Percentiles rank a stretch among this genome's conserved stretches.
These are phyloP conservation scores for Solanum pennellii DNA, from an alignment of 257 asterid species.

Conservation along the genomic window DNA sequence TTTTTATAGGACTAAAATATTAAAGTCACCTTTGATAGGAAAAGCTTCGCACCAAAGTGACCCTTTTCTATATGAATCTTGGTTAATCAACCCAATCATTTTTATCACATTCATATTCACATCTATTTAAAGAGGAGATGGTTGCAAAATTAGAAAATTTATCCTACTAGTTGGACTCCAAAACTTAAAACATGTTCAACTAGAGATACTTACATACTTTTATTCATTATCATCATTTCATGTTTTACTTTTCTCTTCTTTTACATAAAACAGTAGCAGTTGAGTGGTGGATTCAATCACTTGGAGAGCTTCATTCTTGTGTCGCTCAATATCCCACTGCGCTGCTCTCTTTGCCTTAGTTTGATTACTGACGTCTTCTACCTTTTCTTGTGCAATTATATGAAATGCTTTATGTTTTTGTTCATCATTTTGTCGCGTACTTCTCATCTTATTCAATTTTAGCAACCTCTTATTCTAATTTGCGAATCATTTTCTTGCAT, in stretches of 20 bases:
- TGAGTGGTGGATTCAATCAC: neutral
- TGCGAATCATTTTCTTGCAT: neutral
- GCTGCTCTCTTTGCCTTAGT: neutral
- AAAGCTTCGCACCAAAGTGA: too few species aligned
- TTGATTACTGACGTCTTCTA: neutral
- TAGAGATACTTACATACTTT: neutral
- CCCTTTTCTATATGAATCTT: too few species aligned
- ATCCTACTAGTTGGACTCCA: neutral
- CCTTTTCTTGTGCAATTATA: neutral
- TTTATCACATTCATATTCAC: too few species aligned
- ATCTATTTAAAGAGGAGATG: too few species aligned
- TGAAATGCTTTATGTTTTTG: neutral
- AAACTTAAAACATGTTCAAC: neutral
- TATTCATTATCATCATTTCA: neutral
- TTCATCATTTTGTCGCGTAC: neutral
- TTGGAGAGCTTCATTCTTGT: neutral
- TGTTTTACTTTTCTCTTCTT: neutral
- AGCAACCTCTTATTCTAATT: neutral
- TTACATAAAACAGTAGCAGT: neutral
- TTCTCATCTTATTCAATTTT: neutral
- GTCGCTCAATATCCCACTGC: neutral
- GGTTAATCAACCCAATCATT: too few species aligned
- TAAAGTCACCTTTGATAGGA: too few species aligned
- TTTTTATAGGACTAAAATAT: too few species aligned
- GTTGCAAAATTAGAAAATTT: too few species aligned